phyloP scores from a whole-genome alignment of 208 protist genomes.

The Wallacemonas sp. region DNA sequence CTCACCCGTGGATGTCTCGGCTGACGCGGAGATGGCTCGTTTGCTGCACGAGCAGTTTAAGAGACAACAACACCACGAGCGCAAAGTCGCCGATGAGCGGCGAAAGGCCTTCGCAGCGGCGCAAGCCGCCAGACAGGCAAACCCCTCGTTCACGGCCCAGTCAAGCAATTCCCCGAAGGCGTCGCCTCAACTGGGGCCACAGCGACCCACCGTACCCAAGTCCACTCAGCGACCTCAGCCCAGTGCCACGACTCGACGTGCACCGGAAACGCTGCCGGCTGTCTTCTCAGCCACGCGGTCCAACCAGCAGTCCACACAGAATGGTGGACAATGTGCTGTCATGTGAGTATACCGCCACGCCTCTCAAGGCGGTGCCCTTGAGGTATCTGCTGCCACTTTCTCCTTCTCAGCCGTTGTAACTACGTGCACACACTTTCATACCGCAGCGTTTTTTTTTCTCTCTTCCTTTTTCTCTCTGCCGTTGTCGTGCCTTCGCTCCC shows the following conservation, averaged over 20 bases:
- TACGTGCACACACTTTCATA: constrained; percentile 7
- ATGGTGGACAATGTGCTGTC: background rate
- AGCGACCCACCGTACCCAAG: no score
- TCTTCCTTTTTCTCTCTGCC: constrained; percentile 9
- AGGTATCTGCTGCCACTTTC: background rate
- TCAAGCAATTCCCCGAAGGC: background rate
- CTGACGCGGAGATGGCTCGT: constrained; percentile 28
- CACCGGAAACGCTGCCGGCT: background rate
- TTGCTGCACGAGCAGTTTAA: constrained; percentile 32
- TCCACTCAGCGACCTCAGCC: background rate
- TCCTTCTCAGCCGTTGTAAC: background rate
- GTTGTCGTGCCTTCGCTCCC: background rate
- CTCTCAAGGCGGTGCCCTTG: background rate
- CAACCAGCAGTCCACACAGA: background rate
- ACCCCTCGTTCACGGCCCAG: background rate
- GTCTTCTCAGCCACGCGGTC: background rate
- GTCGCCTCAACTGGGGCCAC: no score
- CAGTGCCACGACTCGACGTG: background rate
- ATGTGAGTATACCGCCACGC: background rate
- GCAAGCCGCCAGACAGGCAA: background rate
- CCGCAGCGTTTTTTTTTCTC: constrained; percentile 6
- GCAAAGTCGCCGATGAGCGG: background rate
- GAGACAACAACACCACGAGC: constrained; percentile 12
- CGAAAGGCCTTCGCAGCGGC: background rate
- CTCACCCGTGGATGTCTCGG: constrained; percentile 8